A percentile compares a stretch with the other conserved stretches of the same genome.
These are phyloP conservation scores for Elymus sibiricus DNA, from an alignment of 176 grass and related monocot species.

Conservation along the genomic window DNA sequence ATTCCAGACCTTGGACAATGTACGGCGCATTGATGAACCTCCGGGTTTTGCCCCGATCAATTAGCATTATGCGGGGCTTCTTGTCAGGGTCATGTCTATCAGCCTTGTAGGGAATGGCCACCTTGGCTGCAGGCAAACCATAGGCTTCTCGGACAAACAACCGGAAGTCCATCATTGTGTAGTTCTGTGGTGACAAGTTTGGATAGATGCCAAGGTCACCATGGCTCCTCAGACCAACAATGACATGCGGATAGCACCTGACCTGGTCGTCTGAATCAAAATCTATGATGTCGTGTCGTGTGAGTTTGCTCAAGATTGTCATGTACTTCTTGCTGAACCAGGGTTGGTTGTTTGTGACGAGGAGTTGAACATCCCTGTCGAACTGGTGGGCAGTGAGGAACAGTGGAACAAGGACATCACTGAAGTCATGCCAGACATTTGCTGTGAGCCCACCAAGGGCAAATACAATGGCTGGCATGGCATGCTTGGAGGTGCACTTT, in stretches of 20 bases:
- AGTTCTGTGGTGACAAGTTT: conserved; percentile 30
- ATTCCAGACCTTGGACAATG: conserved; percentile 32
- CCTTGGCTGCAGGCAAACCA: conserved; percentile 23
- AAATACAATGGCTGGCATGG: conserved; percentile 56
- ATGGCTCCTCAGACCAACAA: conserved; percentile 66
- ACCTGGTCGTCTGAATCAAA: conserved; percentile 35
- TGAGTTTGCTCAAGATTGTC: conserved; percentile 36
- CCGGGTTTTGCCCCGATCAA: conserved; percentile 48
- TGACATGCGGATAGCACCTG: conserved; percentile 63
- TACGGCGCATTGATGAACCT: conserved; percentile 43
- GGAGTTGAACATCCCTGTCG: conserved; percentile 45
- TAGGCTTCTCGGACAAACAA: conserved; percentile 57
- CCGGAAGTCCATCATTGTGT: conserved; percentile 65
- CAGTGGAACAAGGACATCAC: conserved; percentile 63
- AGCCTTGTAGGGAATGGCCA: conserved; percentile 33
- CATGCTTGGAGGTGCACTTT: conserved; percentile 46
- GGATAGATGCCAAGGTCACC: conserved; percentile 56
- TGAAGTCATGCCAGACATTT: conserved; percentile 72
- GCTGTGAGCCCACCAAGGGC: conserved; percentile 59
- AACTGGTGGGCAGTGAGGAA: conserved; percentile 63
- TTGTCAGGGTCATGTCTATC: conserved; percentile 42
- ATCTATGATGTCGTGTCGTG: conserved; percentile 42
- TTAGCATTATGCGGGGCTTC: conserved; percentile 70
- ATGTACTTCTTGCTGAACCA: conserved; percentile 69
- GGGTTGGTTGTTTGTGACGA: conserved; percentile 49